Evolutionary conservation across 164 flowering plant species (phyloP).

Genomic region (Vitis amurensis): DNA sequence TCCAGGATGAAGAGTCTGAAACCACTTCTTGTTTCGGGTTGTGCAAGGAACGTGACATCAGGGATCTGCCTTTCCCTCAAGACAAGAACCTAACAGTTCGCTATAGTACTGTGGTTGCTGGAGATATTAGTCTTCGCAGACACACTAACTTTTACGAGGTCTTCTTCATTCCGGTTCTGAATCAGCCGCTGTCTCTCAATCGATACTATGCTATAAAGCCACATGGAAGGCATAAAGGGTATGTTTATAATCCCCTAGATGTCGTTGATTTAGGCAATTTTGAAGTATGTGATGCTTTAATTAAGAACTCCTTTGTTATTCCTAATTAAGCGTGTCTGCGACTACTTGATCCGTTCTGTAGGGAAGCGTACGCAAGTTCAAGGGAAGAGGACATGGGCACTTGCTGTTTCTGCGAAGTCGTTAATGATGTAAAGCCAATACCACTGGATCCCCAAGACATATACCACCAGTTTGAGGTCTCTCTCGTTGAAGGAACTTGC

Average conservation of each 20-base stretch:
- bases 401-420: constrained; percentile 32
- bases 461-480: constrained; percentile 44
- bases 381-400: constrained; percentile 39
- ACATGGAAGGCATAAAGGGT: constrained; percentile 54
- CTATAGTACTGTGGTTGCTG: background rate
- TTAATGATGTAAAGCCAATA: constrained; percentile 31
- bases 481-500: background rate
- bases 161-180: constrained; percentile 49
- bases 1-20: constrained; percentile 46
- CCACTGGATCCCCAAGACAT: constrained; percentile 36
- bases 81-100: constrained; percentile 34
- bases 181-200: constrained; percentile 58
- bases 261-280: background rate
- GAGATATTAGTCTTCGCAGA: background rate
- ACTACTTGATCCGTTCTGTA: constrained; percentile 12
- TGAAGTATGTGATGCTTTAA: too few species aligned
- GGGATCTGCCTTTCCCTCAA: constrained; percentile 53
- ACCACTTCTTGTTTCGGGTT: constrained; percentile 40
- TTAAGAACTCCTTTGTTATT: background rate
- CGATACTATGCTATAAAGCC: constrained; percentile 46
- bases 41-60: constrained; percentile 18
- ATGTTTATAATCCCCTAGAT: background rate
- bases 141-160: constrained; percentile 11
- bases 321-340: background rate
- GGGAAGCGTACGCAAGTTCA: constrained; percentile 48